Conservation (phyloP, 768 basidiomycete genomes). For the Coprinopsis strossmayeri region DNA sequence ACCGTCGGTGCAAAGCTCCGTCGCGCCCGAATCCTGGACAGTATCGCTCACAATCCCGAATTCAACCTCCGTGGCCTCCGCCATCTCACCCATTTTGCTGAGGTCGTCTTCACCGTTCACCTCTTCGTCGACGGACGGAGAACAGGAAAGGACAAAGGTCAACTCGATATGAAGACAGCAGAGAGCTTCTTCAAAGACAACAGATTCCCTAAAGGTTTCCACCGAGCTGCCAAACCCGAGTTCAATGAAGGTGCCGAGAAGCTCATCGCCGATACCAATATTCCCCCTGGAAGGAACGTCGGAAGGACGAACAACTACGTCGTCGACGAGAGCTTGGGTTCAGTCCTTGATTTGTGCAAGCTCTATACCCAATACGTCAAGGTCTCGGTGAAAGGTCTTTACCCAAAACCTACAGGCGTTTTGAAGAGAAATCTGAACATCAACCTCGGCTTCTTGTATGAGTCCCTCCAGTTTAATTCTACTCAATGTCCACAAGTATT, state of each 20-base stretch:
- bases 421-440: too few species aligned
- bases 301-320: slow-evolving; percentile 10
- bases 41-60: slow-evolving; percentile 14
- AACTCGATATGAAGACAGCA: slow-evolving; percentile 10
- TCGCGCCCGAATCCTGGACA: slow-evolving; percentile 14
- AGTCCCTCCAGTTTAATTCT: too few species aligned
- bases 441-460: too few species aligned
- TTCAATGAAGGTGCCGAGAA: neutral
- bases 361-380: too few species aligned
- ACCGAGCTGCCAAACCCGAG: slow-evolving; percentile 4
- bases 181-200: slow-evolving; percentile 15
- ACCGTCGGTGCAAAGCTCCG: slow-evolving; percentile 13
- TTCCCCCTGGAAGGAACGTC: slow-evolving; percentile 13
- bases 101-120: slow-evolving; percentile 11
- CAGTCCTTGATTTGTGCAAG: too few species aligned
- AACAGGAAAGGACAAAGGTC: slow-evolving; percentile 1
- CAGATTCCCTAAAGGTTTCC: slow-evolving; percentile 12
- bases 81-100: slow-evolving; percentile 15
- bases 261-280: slow-evolving; percentile 2
- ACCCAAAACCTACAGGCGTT: too few species aligned
- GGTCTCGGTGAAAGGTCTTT: too few species aligned
- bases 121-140: slow-evolving; percentile 16
- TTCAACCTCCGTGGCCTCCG: slow-evolving; percentile 14
- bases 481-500: too few species aligned
- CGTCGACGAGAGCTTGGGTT: too few species aligned